Base-by-base conservation (phyloP, 306 rosid genomes). In the Begonia masoniana region DNA sequence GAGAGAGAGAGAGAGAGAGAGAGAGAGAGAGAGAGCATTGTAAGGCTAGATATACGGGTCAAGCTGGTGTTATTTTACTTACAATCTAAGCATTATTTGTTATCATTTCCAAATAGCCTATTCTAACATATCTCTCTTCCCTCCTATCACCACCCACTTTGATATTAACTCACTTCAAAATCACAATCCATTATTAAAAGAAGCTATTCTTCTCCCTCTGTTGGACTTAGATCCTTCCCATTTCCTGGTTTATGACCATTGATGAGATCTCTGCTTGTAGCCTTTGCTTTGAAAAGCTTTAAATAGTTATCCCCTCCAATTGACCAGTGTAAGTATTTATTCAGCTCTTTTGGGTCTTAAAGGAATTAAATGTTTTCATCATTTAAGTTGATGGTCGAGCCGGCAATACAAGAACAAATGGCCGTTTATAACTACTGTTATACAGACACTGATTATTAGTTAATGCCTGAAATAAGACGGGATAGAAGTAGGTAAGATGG, bases 131-230 rank as follows among this genome's bases (percentile, higher is more conserved):
- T 45, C 13, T 45, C 14, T 36, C 35, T 15, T 48, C 54, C 31
- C 48, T 59, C 55, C 48, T 59, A 49, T 59, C 63, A 49, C 55
- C 64, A 60, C 64, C 64, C 49, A 60, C 64, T 60, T 50, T 60
- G 56, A 60, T 46, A 60, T 45, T 19, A 50, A 50, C 64, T 10
- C 55, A 35, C 56, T 47, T 60, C 49, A 60, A 50, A 50, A 35
- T 60, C 50, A 50, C 50, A 50, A 50, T 55, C 55, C 31, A 57
- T 50, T 15, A 7, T 3, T 51, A 15, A 51, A 14, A 51, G 5
- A 15, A 10, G 0, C 11, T 49, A 49, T 13, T 49, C 23, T 13
- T 13, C 17, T 13, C 7, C 52, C 3, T 16, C 21, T n/a, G 10
- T 16, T 49, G 10, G 10, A 49, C 16, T 14, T 3, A 47, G 19